Evolutionary conservation across 2,329 filamentous ascomycete genomes (phyloP).

Genomic region (Colletotrichum sp.): DNA sequence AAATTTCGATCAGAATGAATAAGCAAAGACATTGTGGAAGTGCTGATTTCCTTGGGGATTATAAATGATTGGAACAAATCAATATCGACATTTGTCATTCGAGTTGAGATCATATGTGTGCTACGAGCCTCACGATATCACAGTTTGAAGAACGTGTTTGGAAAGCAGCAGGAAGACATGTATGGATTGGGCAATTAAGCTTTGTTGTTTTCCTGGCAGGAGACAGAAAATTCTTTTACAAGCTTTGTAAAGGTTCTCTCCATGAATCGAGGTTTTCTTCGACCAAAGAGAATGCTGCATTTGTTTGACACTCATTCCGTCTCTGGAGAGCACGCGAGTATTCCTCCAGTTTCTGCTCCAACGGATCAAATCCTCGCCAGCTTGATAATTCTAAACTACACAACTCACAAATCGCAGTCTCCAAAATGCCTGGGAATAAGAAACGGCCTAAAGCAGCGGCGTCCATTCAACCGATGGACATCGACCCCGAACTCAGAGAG

Average conservation of each 20-base stretch:
- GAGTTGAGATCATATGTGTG: neutral
- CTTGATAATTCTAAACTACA: neutral
- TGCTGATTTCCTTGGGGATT: accelerated
- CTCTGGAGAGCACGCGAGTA: accelerated
- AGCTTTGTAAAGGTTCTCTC: neutral
- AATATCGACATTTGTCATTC: neutral
- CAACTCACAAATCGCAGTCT: neutral
- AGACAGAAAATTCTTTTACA: neutral
- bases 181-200: neutral
- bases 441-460: neutral
- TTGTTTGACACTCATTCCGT: neutral
- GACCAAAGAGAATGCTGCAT: neutral
- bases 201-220: neutral
- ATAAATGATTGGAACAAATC: accelerated
- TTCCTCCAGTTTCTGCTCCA: accelerated
- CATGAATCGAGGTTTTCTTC: neutral
- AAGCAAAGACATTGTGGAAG: accelerated
- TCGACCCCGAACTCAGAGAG: neutral
- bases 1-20: accelerated
- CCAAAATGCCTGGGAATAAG: neutral
- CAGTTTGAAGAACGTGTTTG: neutral
- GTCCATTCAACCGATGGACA: neutral
- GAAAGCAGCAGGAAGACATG: neutral
- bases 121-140: neutral
- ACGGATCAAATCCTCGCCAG: neutral